These are phyloP conservation scores for Trypanosoma theileri DNA, from an alignment of 208 protist species.

Conservation along the genomic window DNA sequence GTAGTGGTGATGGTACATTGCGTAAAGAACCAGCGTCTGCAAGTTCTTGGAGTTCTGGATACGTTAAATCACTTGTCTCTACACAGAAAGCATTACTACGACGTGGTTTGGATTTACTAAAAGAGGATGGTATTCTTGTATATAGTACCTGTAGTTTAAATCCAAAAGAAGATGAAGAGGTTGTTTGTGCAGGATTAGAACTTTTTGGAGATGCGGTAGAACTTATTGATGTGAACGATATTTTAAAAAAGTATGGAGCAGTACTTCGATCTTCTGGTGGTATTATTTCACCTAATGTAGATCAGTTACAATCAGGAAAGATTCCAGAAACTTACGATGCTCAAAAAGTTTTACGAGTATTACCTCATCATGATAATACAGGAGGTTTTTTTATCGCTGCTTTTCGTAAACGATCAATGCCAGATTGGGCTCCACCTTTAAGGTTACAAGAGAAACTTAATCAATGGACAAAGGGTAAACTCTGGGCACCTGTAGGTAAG, in stretches of 20 bases:
- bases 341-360: constrained; percentile 74
- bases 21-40: constrained; percentile 89
- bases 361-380: constrained; percentile 87
- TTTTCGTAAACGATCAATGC: constrained; percentile 71
- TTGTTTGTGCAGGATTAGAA: constrained; percentile 86
- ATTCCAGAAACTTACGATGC: constrained; percentile 65
- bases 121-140: constrained; percentile 84
- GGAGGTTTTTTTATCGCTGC: constrained; percentile 91
- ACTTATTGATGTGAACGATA: constrained; percentile 80
- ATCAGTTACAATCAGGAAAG: constrained; percentile 37
- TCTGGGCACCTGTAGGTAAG: constrained; percentile 65
- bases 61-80: constrained; percentile 83
- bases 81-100: constrained; percentile 88
- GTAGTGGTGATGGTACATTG: constrained; percentile 95
- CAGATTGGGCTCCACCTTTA: constrained; percentile 36
- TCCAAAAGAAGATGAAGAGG: constrained; percentile 96
- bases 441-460: constrained; percentile 72
- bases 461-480: constrained; percentile 86
- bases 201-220: constrained; percentile 77
- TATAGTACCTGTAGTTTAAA: constrained; percentile 98
- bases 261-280: constrained; percentile 63
- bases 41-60: constrained; percentile 81
- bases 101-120: constrained; percentile 85
- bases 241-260: constrained; percentile 49
- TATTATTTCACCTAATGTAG: constrained; percentile 52